Evolutionary conservation across 1,139 yeast species (phyloP), one percentile per base, ranked within the genome.

Genomic region (Candida frijolesensis): DNA sequence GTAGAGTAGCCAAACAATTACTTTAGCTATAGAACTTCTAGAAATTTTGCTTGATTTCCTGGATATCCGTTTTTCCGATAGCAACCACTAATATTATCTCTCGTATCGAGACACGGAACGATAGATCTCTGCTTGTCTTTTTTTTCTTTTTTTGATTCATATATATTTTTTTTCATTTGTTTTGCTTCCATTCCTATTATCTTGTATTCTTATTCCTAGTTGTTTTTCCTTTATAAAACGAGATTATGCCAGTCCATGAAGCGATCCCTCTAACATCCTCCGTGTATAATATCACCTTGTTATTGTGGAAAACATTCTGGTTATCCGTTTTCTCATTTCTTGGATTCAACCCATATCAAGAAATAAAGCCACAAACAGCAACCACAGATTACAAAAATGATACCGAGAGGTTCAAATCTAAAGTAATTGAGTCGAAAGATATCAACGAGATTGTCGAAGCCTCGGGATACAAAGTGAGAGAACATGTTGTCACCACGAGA

Each of bases 401-500:
- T 18, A 27, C 12, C 16, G 33, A 41, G 37, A 22, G 42, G 22
- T 32, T 39, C 11, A 48, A 50, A 38, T 29, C 47, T 16, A 49
- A 47, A 30, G 15, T 54, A 29, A 42, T 51, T 9, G 37, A 67
- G 30, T 79, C 85, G 2, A 65, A 68, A 2, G 83, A 85, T 49
- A 85, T 88, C 44, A 80, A 78, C 33, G 89, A 85, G 43, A 82
- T 89, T 56, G 89, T 89, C 42, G 72, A 67, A 4, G 64, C 80
- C 1, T 83, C 79, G 56, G 92, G 89, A 1, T 85, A 86, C 56
- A 72, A 74, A 16, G 79, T 84, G 4, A 85, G 89, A 57, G 94
- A 88, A 61, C 95, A 89, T 57, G 81, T 86, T 11, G 87, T 86
- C 3, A 78, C 79, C 45, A 74, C 82, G 5, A 61, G 62, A 48